Evolutionary conservation across 2,329 filamentous ascomycete species (phyloP).

Genomic region (Ceratocystis ficicola): DNA sequence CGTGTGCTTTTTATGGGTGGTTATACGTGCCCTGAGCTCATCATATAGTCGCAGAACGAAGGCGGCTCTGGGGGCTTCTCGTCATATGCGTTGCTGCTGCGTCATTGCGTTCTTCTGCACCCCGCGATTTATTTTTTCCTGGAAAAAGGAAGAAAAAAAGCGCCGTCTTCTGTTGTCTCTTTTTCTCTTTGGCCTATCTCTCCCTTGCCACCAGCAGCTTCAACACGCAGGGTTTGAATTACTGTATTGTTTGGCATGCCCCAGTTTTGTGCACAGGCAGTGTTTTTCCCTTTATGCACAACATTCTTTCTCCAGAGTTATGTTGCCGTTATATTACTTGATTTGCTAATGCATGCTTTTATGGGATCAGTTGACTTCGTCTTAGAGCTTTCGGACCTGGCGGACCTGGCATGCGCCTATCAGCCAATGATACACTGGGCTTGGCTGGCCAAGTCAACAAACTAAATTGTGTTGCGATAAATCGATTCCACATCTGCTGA

Average conservation of each 20-base stretch:
- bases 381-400: neutral
- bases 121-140: constrained; percentile 2
- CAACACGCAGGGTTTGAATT: no score
- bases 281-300: neutral
- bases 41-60: neutral
- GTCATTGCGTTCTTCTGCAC: neutral
- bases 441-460: neutral
- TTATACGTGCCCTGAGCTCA: constrained; percentile 3
- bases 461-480: neutral
- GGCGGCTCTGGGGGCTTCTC: neutral
- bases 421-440: neutral
- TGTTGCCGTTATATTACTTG: neutral
- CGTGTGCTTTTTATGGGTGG: constrained; percentile 4
- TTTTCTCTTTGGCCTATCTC: neutral
- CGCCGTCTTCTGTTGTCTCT: neutral
- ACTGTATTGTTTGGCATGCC: neutral
- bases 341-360: neutral
- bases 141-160: neutral
- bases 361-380: constrained; percentile 10
- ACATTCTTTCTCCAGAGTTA: neutral
- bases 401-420: neutral
- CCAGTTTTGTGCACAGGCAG: neutral
- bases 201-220: no score
- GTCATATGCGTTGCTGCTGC: neutral
- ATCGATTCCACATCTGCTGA: neutral